Evolutionary conservation across 345 rosid species (phyloP), one percentile per base, ranked within the genome.

Genomic region (Pistacia vera): DNA sequence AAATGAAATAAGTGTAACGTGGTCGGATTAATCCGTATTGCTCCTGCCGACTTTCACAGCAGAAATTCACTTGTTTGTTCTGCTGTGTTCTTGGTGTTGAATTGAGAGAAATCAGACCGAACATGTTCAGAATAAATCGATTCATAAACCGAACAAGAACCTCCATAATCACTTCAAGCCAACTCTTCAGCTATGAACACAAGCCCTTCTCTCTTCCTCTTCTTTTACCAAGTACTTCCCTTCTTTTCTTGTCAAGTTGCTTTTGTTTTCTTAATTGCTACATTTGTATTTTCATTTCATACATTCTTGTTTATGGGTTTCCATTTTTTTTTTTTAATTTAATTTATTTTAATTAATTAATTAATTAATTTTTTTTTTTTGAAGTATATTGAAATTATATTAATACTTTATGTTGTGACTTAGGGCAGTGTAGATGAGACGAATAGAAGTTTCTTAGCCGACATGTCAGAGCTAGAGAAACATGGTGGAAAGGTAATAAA

Each of bases 341-440:
- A 41, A 17, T 75, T 59, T 86, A 93, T 97, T 72, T 93, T 33
- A 91, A 86, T 33, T 66, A 22, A 22, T 22, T 22, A 22, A 22
- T 22, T 22, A 22, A 22, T 22, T 22, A 22, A 22, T 22, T 22
- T 22, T 22, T 22, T 22, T 22, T 22, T 22, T 22, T 22, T 22
- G 25, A 22, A 22, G 16, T 30, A 30, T 63, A 11, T 28, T 20
- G 60, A 33, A 14, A 2, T 80, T 65, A 81, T 70, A 52, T 76
- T 82, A 64, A 70, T 66, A 49, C 20, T 75, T 52, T 3, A 10
- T 78, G 76, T 56, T 85, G 82, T 84, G 78, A 79, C 84, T 78
- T 93, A 88, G 95, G 87, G 89, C 98, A 96, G 99, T 92, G 76
- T 82, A 20, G 99, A 93, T 91, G 99, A 96, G 92, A 89, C 92